Percentiles rank a stretch among this genome's conserved stretches.
Evolutionary conservation across 1,284 basidiomycete genomes (phyloP).

Genomic region (Rugosomyces carneus): DNA sequence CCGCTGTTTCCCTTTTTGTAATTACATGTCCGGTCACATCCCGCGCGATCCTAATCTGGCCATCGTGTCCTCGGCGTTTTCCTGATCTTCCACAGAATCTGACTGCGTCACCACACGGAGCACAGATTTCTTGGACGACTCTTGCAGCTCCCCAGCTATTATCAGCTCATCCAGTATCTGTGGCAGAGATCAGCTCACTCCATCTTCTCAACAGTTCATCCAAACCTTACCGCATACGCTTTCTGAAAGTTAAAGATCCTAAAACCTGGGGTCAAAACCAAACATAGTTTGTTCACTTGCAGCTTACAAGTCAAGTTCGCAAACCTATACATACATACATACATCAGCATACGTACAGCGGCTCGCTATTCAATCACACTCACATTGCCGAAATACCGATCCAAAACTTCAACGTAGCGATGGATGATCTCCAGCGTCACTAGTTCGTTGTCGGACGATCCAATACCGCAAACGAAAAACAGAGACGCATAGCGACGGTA

Average conservation of each 20-base stretch:
- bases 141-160: conserved; percentile 96
- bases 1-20: conserved; percentile 8
- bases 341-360: conserved; percentile 4
- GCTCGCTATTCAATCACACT: conserved; percentile 18
- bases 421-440: conserved; percentile 96
- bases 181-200: conserved; percentile 1
- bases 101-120: conserved; percentile 70
- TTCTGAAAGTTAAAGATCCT: conserved; percentile 99
- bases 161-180: conserved; percentile 95
- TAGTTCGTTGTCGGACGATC: conserved; percentile 85
- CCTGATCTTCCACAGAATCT: conserved; percentile 75
- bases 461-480: conserved; percentile 96
- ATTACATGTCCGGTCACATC: background rate
- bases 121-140: conserved; percentile 98
- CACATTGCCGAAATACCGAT: conserved; percentile 98
- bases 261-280: conserved; percentile 11
- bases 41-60: conserved; percentile 63
- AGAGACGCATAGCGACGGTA: conserved; percentile 97
- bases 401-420: conserved; percentile 97
- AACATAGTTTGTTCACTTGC: conserved; percentile 75
- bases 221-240: conserved; percentile 74
- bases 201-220: background rate
- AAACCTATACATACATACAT: conserved; percentile 60
- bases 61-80: conserved; percentile 73
- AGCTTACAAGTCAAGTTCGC: conserved; percentile 85